These are phyloP conservation scores for Vanilla planifolia DNA, from an alignment of 106 monocot species.

Conservation along the genomic window DNA sequence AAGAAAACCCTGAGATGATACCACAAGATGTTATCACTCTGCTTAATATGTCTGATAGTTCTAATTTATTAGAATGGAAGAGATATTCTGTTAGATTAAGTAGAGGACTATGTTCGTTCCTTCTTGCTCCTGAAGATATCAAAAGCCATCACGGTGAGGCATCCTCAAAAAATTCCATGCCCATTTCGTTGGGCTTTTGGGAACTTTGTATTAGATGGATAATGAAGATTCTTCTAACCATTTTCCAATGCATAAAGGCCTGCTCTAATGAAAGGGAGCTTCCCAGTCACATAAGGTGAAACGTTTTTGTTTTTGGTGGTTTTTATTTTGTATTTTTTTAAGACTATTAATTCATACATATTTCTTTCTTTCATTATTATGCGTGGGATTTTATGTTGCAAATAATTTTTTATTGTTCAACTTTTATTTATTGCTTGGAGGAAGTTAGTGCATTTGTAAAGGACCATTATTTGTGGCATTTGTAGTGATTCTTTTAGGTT, in stretches of 20 bases:
- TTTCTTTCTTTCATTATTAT: neutral
- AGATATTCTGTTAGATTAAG: constrained; percentile 60
- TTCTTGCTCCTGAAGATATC: constrained; percentile 64
- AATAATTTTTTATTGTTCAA: neutral
- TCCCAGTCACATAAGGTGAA: constrained; percentile 80
- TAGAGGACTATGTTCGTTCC: constrained; percentile 83
- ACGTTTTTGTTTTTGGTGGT: neutral
- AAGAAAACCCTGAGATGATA: constrained; percentile 10
- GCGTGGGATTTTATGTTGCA: neutral
- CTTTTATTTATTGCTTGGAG: neutral
- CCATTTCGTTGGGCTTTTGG: constrained; percentile 69
- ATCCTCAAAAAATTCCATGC: constrained; percentile 38
- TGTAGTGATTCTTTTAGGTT: too few species aligned
- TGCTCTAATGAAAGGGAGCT: constrained; percentile 58
- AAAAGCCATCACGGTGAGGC: constrained; percentile 20
- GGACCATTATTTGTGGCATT: neutral
- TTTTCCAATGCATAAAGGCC: constrained; percentile 94
- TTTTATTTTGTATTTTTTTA: neutral
- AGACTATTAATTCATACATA: neutral
- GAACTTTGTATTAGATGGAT: constrained; percentile 88
- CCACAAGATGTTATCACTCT: neutral
- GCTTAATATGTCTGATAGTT: constrained; percentile 17
- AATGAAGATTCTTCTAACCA: constrained; percentile 74
- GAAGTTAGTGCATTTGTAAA: neutral
- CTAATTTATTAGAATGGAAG: constrained; percentile 46